Evolutionary conservation across 139 green algal genomes (phyloP).

Genomic region (Nannochloris sp.): DNA sequence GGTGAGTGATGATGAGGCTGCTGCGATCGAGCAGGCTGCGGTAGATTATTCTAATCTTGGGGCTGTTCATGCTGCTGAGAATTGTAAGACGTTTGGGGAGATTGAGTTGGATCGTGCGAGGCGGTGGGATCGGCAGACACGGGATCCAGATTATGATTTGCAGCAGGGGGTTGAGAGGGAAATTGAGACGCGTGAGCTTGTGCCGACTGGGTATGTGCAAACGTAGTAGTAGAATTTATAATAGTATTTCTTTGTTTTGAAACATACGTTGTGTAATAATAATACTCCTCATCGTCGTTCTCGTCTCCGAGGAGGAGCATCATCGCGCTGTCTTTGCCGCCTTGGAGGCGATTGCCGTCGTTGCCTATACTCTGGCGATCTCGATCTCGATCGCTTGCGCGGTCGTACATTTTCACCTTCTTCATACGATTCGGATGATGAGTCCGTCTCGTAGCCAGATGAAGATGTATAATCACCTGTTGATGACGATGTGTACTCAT

Average conservation of each 20-base stretch:
- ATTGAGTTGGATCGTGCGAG: slow-evolving; percentile 38
- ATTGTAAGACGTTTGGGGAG: slow-evolving; percentile 48
- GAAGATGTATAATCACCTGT: slow-evolving; percentile 8
- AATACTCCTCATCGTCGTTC: too few relatives aligned
- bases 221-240: background rate
- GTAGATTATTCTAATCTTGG: slow-evolving; percentile 73
- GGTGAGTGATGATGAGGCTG: slow-evolving; percentile 55
- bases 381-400: too few relatives aligned
- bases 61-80: slow-evolving; percentile 45
- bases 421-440: background rate
- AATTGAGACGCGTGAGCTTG: slow-evolving; percentile 9
- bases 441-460: background rate
- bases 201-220: background rate
- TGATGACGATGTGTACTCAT: background rate
- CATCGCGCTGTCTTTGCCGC: too few relatives aligned
- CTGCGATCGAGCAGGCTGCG: slow-evolving; percentile 66
- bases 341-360: too few relatives aligned
- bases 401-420: background rate
- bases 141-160: slow-evolving; percentile 47
- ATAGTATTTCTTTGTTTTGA: background rate
- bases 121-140: slow-evolving; percentile 20
- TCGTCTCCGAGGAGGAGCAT: too few relatives aligned
- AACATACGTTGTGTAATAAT: too few relatives aligned
- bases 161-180: slow-evolving; percentile 23
- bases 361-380: too few relatives aligned